Evolutionary conservation across 2,329 filamentous ascomycete species (phyloP), one percentile per base, ranked within the genome.

Genomic region (Neopestalotiopsis sp.): DNA sequence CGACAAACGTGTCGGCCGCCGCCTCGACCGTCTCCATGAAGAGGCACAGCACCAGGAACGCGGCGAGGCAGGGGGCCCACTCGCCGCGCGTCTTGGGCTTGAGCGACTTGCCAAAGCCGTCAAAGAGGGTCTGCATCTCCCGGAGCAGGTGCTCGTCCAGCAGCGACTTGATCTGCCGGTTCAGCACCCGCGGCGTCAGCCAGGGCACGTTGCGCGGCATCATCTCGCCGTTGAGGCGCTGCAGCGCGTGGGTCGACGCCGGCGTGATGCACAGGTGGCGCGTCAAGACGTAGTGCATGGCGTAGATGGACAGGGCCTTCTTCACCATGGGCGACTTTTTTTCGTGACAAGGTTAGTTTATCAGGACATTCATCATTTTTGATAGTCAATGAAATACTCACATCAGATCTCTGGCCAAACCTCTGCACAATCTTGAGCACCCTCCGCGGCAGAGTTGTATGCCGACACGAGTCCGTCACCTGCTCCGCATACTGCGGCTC

Each of bases 11-110:
- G 77, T 89, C 86, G 40, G 86, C 81, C 7, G 86, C 83, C 38
- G 83, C 80, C 78, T 89, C 86, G 65, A 88, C 83, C 30, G 84
- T 79, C 78, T 89, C 87, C 86, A 89, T 88, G 74, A 88, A 88
- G 49, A 89, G 80, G 71, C 86, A 88, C 38, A 89, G 81, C 3
- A 88, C 83, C 12, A 89, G 77, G 73, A 89, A 89, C 0, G 87
- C 82, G 1, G 86, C 87, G 17, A 87, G 78, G 73, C 87, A 89
- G 1, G 87, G 86, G 45, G 85, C 86, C 86, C 87, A 89, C 71
- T 87, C 85, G 56, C 78, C 77, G 24, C 85, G 81, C 58, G 82
- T 81, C 76, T 87, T 88, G 20, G 84, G 84, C 76, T 88, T 89
- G 57, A 89, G 83, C 34, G 83, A 83, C 71, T 84, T 83, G 70